These are phyloP conservation scores for Collybiopsis luxurians DNA, from an alignment of 768 basidiomycete species.

Conservation along the genomic window DNA sequence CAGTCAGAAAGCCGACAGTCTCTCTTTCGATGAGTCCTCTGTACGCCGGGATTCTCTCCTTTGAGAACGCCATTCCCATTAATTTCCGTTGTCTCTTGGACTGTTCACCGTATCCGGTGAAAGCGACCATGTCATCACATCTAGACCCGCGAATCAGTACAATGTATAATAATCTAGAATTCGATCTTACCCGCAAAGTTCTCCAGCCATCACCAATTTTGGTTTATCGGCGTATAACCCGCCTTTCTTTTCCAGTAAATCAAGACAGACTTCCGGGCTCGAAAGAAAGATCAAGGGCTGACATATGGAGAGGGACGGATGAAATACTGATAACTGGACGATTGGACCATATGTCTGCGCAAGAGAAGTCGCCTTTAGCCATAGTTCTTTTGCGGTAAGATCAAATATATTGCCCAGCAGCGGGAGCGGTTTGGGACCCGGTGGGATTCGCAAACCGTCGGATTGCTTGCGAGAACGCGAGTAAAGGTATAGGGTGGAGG, in stretches of 20 bases:
- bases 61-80: conserved; percentile 61
- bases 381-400: conserved; percentile 17
- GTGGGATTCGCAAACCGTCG: conserved; percentile 13
- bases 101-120: conserved; percentile 63
- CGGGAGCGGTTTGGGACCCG: conserved; percentile 46
- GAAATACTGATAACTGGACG: conserved; percentile 32
- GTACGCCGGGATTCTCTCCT: conserved; percentile 51
- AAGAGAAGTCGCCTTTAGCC: conserved; percentile 13
- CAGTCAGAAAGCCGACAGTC: conserved; percentile 55
- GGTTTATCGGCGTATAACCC: conserved; percentile 77
- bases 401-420: conserved; percentile 38
- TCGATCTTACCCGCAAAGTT: conserved; percentile 51
- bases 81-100: conserved; percentile 64
- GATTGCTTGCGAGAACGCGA: background rate
- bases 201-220: conserved; percentile 63
- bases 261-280: conserved; percentile 52
- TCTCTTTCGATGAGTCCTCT: conserved; percentile 54
- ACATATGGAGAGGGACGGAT: conserved; percentile 57
- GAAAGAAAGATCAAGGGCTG: conserved; percentile 69
- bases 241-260: conserved; percentile 69
- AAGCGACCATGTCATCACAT: conserved; percentile 71
- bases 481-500: background rate
- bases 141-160: background rate
- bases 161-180: background rate
- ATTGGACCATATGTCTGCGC: conserved; percentile 37